These are phyloP conservation scores for Pisolithus microcarpus DNA, from an alignment of 768 basidiomycete genomes.

Conservation along the genomic window DNA sequence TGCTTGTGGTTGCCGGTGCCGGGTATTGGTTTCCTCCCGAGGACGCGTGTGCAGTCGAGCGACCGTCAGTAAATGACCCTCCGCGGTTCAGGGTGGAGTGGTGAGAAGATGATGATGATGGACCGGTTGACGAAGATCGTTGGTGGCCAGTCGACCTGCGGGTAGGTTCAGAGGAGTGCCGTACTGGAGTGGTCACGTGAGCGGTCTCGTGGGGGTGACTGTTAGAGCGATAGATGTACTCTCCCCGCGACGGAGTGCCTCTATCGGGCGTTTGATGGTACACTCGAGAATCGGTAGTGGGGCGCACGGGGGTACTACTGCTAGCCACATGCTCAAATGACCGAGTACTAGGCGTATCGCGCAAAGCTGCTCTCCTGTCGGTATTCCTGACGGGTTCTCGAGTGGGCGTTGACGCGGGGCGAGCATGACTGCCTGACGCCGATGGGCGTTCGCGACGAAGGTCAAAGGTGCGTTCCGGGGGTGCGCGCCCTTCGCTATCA, in stretches of 20 bases:
- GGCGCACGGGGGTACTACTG: neutral
- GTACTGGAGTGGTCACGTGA: conserved; percentile 9
- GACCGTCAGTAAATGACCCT: conserved; percentile 19
- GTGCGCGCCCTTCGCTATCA: conserved; percentile 18
- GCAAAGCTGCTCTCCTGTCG: conserved; percentile 10
- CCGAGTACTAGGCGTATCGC: conserved; percentile 5
- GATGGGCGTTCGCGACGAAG: conserved; percentile 15
- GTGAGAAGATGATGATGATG: conserved; percentile 7
- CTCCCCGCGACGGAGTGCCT: conserved; percentile 7
- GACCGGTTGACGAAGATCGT: conserved; percentile 6
- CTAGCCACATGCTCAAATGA: neutral
- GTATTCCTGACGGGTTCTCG: conserved; percentile 16
- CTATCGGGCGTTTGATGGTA: conserved; percentile 20
- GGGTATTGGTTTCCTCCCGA: conserved; percentile 6
- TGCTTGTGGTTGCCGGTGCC: conserved; percentile 22
- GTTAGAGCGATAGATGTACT: conserved; percentile 12
- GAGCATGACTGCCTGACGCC: conserved; percentile 8
- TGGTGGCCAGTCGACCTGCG: conserved; percentile 8
- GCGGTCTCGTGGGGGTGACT: conserved; percentile 10
- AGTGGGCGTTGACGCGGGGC: conserved; percentile 9
- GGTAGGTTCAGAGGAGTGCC: conserved; percentile 21
- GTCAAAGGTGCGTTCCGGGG: conserved; percentile 23
- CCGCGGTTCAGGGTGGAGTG: conserved; percentile 6
- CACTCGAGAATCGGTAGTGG: conserved; percentile 3
- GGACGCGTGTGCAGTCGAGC: neutral